phyloP scores from a whole-genome alignment of 352 stramenopile species.

The Blastocystis sp. region DNA sequence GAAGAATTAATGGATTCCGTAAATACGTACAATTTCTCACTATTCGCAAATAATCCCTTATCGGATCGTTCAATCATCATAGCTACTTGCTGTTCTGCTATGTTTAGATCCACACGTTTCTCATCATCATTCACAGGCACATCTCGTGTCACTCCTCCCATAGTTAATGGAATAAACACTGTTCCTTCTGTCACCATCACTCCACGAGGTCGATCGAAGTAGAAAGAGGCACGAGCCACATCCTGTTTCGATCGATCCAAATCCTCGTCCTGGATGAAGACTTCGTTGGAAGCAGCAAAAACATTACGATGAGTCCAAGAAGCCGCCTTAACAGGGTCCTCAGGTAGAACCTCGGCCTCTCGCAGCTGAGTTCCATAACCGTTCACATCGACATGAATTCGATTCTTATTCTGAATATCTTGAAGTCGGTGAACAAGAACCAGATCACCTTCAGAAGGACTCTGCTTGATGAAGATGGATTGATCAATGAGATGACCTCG shows the following conservation, averaged over 20 bases:
- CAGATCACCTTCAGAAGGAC: neutral
- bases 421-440: neutral
- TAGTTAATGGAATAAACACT: constrained; percentile 1
- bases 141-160: neutral
- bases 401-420: constrained; percentile 6
- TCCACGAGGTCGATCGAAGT: neutral
- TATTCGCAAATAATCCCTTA: constrained; percentile 10
- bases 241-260: constrained; percentile 4
- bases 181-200: neutral
- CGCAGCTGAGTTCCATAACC: neutral
- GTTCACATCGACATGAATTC: neutral
- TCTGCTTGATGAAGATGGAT: neutral
- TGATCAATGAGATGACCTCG: constrained; percentile 16
- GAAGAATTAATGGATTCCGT: neutral
- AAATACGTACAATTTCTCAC: constrained; percentile 10
- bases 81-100: neutral
- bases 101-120: neutral
- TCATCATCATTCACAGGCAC: neutral
- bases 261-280: constrained; percentile 51
- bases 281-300: neutral
- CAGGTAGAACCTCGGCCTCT: neutral
- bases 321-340: neutral
- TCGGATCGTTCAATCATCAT: neutral
- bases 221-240: neutral
- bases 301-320: neutral